Evolutionary conservation across 768 basidiomycete genomes (phyloP).

Genomic region (Lyophyllum decastes): DNA sequence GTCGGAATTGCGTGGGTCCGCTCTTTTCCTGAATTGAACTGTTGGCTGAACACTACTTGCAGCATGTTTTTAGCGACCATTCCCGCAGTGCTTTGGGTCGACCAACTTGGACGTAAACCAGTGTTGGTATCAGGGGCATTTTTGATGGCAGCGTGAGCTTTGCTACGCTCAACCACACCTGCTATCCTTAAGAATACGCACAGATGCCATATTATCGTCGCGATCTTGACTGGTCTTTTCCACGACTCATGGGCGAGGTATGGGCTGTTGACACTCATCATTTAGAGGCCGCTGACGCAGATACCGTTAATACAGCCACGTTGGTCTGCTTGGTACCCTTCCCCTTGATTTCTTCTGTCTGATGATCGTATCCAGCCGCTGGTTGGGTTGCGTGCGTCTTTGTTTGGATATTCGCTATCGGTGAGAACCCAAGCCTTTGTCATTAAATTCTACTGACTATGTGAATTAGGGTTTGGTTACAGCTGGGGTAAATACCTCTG

Average conservation of each 20-base stretch:
- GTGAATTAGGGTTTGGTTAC: constrained; percentile 58
- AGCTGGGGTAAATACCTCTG: constrained; percentile 58
- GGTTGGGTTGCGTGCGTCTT: constrained; percentile 73
- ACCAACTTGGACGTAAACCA: constrained; percentile 74
- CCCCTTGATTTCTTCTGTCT: background rate
- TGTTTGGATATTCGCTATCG: constrained; percentile 77
- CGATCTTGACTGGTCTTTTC: constrained; percentile 61
- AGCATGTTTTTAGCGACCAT: constrained; percentile 79
- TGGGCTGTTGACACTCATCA: constrained; percentile 19
- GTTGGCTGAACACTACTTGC: background rate
- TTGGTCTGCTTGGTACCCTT: constrained; percentile 18
- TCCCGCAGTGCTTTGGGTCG: constrained; percentile 81
- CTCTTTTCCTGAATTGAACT: background rate
- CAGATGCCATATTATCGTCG: constrained; percentile 72
- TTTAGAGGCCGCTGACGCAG: constrained; percentile 3
- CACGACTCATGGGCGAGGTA: constrained; percentile 54
- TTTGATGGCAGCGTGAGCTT: constrained; percentile 62
- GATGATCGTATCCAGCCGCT: constrained; percentile 41
- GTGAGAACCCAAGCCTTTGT: constrained; percentile 27
- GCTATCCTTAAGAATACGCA: background rate
- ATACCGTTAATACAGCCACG: constrained; percentile 28
- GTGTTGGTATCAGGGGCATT: constrained; percentile 74
- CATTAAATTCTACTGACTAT: background rate
- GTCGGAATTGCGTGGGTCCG: constrained; percentile 70
- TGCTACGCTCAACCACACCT: constrained; percentile 9